These are phyloP conservation scores for Lumnitzera racemosa DNA, from an alignment of 345 rosid genomes.

Conservation along the genomic window DNA sequence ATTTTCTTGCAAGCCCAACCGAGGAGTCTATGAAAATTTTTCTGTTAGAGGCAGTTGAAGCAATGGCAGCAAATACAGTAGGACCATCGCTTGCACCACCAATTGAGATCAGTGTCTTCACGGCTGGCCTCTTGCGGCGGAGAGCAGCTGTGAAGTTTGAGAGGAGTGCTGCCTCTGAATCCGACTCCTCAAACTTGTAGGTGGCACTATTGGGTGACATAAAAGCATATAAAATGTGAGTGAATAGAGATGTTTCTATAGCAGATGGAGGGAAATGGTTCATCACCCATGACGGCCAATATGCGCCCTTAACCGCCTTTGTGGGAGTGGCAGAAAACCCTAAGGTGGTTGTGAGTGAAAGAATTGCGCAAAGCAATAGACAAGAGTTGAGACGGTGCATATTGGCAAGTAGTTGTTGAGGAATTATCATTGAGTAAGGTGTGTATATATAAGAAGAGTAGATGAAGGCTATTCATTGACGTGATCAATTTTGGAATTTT, in stretches of 20 bases:
- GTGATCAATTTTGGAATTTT: too few relatives aligned
- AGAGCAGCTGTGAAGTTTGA: constrained; percentile 13
- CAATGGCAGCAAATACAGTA: constrained; percentile 15
- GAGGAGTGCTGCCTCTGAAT: not conserved
- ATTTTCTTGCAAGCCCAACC: constrained; percentile 12
- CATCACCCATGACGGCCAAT: constrained; percentile 17
- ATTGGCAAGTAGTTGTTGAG: not conserved
- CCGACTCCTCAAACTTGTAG: constrained; percentile 9
- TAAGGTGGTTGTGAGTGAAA: not conserved
- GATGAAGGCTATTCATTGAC: not conserved
- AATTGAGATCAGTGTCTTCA: constrained; percentile 23
- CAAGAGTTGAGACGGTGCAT: not conserved
- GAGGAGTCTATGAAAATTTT: constrained; percentile 20
- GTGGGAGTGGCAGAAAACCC: not conserved
- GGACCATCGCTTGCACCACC: constrained; percentile 14
- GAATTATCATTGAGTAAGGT: not conserved
- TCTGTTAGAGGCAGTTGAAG: constrained; percentile 1
- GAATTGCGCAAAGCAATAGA: not conserved
- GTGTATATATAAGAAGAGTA: not conserved
- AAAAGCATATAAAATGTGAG: constrained; percentile 19
- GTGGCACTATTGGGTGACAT: constrained; percentile 14
- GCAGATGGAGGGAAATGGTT: constrained; percentile 18
- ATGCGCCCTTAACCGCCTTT: constrained; percentile 17
- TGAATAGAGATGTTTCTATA: constrained; percentile 20
- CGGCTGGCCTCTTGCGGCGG: constrained; percentile 11